Evolutionary conservation across 306 rosid species (phyloP).

Genomic region (Fragaria nilgerrensis): DNA sequence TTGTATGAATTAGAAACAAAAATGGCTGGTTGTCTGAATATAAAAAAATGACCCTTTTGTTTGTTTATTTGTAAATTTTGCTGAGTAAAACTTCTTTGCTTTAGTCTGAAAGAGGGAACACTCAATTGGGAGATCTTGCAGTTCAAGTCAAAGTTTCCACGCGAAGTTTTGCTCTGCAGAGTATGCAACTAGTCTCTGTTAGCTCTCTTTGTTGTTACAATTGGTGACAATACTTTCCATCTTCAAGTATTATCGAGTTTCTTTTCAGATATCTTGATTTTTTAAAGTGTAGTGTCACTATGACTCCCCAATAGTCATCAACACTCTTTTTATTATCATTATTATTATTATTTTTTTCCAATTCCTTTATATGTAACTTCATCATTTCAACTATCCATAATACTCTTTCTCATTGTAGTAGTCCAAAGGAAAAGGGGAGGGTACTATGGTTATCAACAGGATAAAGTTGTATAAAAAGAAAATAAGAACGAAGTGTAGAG

Average conservation of each 20-base stretch:
- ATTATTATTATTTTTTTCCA: background rate
- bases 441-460: background rate
- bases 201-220: background rate
- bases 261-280: background rate
- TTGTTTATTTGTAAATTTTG: conserved; percentile 16
- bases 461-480: background rate
- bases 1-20: background rate
- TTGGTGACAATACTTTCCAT: background rate
- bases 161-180: conserved; percentile 85
- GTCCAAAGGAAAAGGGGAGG: background rate
- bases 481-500: background rate
- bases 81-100: conserved; percentile 18
- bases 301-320: background rate
- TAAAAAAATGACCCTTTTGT: background rate
- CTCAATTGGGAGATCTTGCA: conserved; percentile 87
- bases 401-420: background rate
- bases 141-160: conserved; percentile 90
- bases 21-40: conserved; percentile 9
- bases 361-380: background rate
- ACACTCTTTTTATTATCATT: background rate
- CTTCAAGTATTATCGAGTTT: background rate
- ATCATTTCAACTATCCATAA: background rate
- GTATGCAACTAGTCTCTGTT: conserved; percentile 44
- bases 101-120: conserved; percentile 85
- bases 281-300: background rate